Evolutionary conservation across 1,139 yeast genomes (phyloP), one percentile per base, ranked within the genome.

Genomic region (Debaryomycetaceae sp.): DNA sequence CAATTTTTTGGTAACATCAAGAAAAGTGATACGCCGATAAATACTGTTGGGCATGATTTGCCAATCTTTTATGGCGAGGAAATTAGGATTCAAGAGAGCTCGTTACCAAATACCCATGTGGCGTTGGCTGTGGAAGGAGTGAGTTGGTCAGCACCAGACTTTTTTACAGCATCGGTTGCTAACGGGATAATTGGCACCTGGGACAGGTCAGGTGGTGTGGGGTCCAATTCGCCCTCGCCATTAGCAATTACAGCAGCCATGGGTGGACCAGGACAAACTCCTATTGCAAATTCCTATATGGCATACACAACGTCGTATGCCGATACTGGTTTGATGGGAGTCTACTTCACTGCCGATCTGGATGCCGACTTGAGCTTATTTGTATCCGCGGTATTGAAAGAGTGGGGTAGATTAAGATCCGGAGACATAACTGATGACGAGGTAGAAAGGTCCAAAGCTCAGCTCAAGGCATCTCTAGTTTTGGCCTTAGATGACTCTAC

Each of bases 71-170:
- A 81, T 52, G 95, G 96, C 30, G 93, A 91, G 46, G 98, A 93
- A 65, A 81, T 87, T 45, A 82, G 91, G 55, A 78, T 90, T 46
- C 85, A 86, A 56, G 97, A 93, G 57, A 82, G 81, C 52, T 73
- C 95, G 1, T 70, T 93, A 61, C 97, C 97, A 24, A 84, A 84
- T 6, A 91, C 97, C 2, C 95, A 93, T 67, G 82, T 90, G 46
- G 99, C 97, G 6, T 70, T 93, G 49, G 95, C 97, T 9, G 85
- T 93, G n/a, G 99, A 93, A 70, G 98, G 99, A 56, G 97, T 91
- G 24, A 85, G 96, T 40, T 93, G 99, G 99, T 85, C 88, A 33
- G 89, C 95, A 5, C 91, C 95, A 6, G 98, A 93, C 64, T 93
- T 91, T 68, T 91, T 90, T 72, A 87, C 95, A 27, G 97, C 97